phyloP scores from a whole-genome alignment of 805 yeast species.

The Kodamaea nitidulidarum region DNA sequence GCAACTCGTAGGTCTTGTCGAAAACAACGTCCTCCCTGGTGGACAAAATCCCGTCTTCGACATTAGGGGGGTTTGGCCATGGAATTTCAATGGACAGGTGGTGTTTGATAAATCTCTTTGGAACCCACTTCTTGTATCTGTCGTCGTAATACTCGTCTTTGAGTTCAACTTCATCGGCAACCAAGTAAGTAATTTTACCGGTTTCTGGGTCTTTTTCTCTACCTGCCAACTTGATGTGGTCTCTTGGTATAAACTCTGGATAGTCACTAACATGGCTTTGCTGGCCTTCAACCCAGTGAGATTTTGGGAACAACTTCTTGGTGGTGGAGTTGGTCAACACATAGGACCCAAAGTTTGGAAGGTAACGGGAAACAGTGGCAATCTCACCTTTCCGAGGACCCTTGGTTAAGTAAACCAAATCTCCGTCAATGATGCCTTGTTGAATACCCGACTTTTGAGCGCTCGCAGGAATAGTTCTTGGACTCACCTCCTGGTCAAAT shows the following conservation, averaged over 20 bases:
- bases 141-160: conserved; percentile 71
- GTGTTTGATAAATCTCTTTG: conserved; percentile 71
- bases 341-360: conserved; percentile 57
- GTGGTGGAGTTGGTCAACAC: conserved; percentile 67
- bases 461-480: conserved; percentile 7
- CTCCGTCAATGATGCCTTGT: conserved; percentile 69
- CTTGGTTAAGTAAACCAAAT: conserved; percentile 64
- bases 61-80: conserved; percentile 75
- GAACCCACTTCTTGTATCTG: conserved; percentile 67
- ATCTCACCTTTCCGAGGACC: conserved; percentile 76
- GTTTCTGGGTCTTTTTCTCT: conserved; percentile 59
- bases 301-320: conserved; percentile 64
- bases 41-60: conserved; percentile 53
- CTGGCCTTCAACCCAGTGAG: conserved; percentile 70
- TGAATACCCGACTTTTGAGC: conserved; percentile 42
- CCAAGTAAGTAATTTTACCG: conserved; percentile 65
- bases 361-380: conserved; percentile 60
- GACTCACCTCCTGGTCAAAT: conserved; percentile 24
- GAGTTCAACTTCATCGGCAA: conserved; percentile 68
- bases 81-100: conserved; percentile 72
- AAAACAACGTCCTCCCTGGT: conserved; percentile 56
- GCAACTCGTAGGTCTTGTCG: conserved; percentile 72
- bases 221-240: conserved; percentile 71
- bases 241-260: conserved; percentile 59
- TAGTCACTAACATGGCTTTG: conserved; percentile 64